Evolutionary conservation across 179 eudicot genomes (phyloP), one percentile per base, ranked within the genome.

Genomic region (Spinacia oleracea): DNA sequence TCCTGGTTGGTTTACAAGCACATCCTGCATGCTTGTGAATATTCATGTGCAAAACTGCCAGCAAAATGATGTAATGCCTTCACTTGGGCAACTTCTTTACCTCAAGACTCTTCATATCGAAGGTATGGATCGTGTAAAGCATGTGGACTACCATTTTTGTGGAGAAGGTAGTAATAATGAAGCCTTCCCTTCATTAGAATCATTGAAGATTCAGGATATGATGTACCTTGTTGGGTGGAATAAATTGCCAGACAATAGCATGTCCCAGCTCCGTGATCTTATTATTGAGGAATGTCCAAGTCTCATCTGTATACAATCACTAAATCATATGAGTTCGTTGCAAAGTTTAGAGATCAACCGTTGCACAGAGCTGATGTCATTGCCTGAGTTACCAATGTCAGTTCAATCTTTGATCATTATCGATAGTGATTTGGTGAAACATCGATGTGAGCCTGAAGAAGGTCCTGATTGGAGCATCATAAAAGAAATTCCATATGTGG

Each of bases 1-100:
- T 76, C 83, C 83, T 35, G 32, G 15, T 1, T 81, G 83, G 83
- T 73, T 81, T 62, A 77, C 72, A 23, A 64, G 76, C 62, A 14
- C 72, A 48, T 77, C 77, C 16, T 72, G 80, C 40, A 62, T 34
- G 65, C 80, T 81, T 29, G 80, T 72, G 67, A 81, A 67, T 64
- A 50, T 81, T 35, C 67, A 71, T 72, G 51, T 81, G 31, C 66
- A 70, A 71, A 63, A 64, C 7, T 81, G 80, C 12, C 58, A 23
- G 34, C 77, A 40, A 25, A 31, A 58, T 11, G 63, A 21, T 9
- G 55, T 64, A 21, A 46, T 81, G 42, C 83, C 83, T 16, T 9
- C 77, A 21, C 60, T 81, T 25, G 83, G 77, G 32, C 83, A 77
- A 72, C 83, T 77, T 70, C 80, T 43, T 0, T 60, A 60, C 51